Percentiles rank a stretch among this genome's conserved stretches.
Conservation (phyloP, 257 asterid genomes). For the Rubia yunnanensis region DNA sequence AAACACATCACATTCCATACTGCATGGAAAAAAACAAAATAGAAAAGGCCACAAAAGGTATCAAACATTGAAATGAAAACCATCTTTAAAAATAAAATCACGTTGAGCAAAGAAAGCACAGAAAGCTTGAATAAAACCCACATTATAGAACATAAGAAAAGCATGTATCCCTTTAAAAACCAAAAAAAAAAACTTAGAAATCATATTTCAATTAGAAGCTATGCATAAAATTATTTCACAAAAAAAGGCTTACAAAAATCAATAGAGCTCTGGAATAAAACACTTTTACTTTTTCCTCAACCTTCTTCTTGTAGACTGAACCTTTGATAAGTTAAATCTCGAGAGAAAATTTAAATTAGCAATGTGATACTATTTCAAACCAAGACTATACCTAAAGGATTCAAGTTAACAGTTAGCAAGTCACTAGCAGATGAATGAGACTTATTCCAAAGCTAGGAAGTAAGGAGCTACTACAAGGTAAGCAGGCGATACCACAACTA, state of each 20-base stretch:
- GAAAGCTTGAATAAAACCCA: neutral
- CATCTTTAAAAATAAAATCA: no score
- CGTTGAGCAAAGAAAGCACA: neutral
- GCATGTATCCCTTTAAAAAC: neutral
- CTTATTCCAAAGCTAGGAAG: no score
- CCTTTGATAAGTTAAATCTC: neutral
- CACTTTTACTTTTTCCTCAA: neutral
- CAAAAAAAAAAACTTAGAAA: no score
- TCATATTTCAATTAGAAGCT: neutral
- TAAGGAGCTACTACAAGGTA: no score
- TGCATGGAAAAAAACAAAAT: no score
- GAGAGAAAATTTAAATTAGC: neutral
- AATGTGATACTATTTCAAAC: no score
- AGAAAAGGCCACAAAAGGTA: neutral
- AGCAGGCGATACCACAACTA: no score
- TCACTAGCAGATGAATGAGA: no score
- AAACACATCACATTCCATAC: neutral
- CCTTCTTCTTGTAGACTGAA: neutral
- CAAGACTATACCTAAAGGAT: no score
- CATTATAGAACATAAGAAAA: neutral
- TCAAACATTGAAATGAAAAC: neutral
- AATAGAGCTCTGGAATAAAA: no score
- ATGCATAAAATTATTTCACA: no score
- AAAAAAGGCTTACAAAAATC: neutral
- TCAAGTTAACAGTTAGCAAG: no score